These are phyloP conservation scores for Gardenia jasminoides DNA, from an alignment of 257 asterid species.

Conservation along the genomic window DNA sequence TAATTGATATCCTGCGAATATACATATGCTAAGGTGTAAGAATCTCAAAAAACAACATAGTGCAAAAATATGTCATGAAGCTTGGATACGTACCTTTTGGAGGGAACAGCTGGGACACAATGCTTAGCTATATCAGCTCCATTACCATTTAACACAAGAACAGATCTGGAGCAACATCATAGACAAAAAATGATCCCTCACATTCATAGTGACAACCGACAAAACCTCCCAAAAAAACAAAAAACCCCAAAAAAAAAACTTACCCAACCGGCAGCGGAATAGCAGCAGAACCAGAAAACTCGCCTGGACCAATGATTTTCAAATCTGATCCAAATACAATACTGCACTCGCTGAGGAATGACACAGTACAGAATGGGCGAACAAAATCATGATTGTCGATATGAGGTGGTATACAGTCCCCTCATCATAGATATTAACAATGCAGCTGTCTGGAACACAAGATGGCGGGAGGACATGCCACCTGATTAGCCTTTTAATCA, in stretches of 20 bases:
- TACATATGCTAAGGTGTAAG: neutral
- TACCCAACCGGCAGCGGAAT: slow-evolving; percentile 49
- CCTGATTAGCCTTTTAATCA: slow-evolving; percentile 42
- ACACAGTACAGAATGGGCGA: slow-evolving; percentile 46
- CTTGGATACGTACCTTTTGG: slow-evolving; percentile 31
- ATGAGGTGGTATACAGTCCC: slow-evolving; percentile 52
- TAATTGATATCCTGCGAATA: slow-evolving; percentile 72
- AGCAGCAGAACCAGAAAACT: slow-evolving; percentile 36
- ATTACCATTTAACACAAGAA: slow-evolving; percentile 45
- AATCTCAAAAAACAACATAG: neutral
- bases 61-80: neutral
- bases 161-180: slow-evolving; percentile 35
- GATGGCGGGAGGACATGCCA: slow-evolving; percentile 49
- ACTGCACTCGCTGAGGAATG: slow-evolving; percentile 45
- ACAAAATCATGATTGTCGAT: slow-evolving; percentile 48
- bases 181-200: neutral
- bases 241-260: slow-evolving; percentile 4
- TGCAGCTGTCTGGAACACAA: slow-evolving; percentile 51
- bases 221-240: neutral
- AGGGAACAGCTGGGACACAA: slow-evolving; percentile 45
- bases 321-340: slow-evolving; percentile 39
- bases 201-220: neutral
- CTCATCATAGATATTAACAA: slow-evolving; percentile 41
- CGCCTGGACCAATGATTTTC: slow-evolving; percentile 34
- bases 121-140: slow-evolving; percentile 54